Percentiles rank a stretch among this genome's conserved stretches.
Evolutionary conservation across 2,329 filamentous ascomycete genomes (phyloP).

Genomic region (Rhynchosporium graminicola): DNA sequence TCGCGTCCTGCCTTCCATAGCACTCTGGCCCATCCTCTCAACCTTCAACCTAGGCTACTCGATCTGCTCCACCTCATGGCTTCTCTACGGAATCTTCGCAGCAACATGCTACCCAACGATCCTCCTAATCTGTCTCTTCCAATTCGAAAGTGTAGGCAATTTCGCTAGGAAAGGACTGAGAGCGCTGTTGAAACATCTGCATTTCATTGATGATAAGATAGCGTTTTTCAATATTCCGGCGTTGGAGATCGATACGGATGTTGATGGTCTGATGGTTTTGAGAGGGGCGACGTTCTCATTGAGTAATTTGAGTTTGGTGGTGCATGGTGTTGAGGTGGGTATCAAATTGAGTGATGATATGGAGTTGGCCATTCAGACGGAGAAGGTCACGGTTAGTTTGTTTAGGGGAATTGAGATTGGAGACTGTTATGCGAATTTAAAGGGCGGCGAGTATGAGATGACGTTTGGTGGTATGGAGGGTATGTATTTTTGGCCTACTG

Average conservation of each 20-base stretch:
- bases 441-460: slow-evolving; percentile 53
- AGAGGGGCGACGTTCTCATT: slow-evolving; percentile 54
- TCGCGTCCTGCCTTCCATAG: slow-evolving; percentile 47
- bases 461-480: slow-evolving; percentile 47
- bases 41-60: slow-evolving; percentile 50
- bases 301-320: slow-evolving; percentile 50
- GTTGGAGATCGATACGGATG: slow-evolving; percentile 55
- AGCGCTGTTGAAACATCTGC: slow-evolving; percentile 42
- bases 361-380: slow-evolving; percentile 53
- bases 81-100: slow-evolving; percentile 49
- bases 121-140: slow-evolving; percentile 47
- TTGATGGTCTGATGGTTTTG: slow-evolving; percentile 53
- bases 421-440: slow-evolving; percentile 56
- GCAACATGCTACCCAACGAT: slow-evolving; percentile 46
- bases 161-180: slow-evolving; percentile 42
- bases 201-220: slow-evolving; percentile 54
- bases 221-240: slow-evolving; percentile 46
- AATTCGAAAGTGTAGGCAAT: slow-evolving; percentile 42
- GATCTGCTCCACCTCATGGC: slow-evolving; percentile 53
- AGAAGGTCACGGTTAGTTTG: slow-evolving; percentile 50
- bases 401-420: slow-evolving; percentile 53
- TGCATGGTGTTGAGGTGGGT: slow-evolving; percentile 55
- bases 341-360: slow-evolving; percentile 54
- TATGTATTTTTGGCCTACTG: no score
- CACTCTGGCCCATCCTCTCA: slow-evolving; percentile 50